Evolutionary conservation across 495 filamentous ascomycete genomes (phyloP), one percentile per base, ranked within the genome.

Genomic region (Podospora pseudoanserina): DNA sequence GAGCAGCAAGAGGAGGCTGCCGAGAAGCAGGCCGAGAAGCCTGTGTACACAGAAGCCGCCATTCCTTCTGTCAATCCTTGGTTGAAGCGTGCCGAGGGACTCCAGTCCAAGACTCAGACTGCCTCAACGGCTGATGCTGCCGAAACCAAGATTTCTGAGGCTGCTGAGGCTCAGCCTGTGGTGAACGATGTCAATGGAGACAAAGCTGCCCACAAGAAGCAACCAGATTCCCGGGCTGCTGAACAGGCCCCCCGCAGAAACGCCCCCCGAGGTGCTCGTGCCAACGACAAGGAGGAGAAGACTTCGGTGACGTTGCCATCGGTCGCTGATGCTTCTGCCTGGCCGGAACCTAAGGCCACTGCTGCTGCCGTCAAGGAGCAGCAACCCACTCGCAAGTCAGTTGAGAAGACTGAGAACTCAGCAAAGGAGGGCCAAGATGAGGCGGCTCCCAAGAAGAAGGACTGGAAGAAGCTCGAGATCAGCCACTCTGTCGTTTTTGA

Each of bases 271-370:
- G 82, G 79, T n/a, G 78, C 74, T 60, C 82, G 83, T 64, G 71
- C 69, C n/a, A 70, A 74, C 7, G 87, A 87, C 57, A 84, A 81
- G 68, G 83, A 85, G 28, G 81, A 81, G 19, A 82, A 83, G 68
- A 55, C 64, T 39, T 44, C 74, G n/a, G 74, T 68, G 3, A 68
- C 78, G 19, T 61, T 85, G 18, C 82, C 88, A 56, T 85, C 89
- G 16, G 85, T 89, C 4, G 90, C 90, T 49, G 90, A 86, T 78
- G 83, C 90, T 54, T 82, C 86, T 32, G 88, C 88, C 32, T 99
- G 95, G 95, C 95, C 95, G 20, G 97, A 95, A 9, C 93, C 93
- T 1, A 90, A 97, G 65, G 89, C 85, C 58, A 92, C 90, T 3
- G 84, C 90, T 39, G 88, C 88, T 54, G 39, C 39, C 39, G 9